Evolutionary conservation across 305 asterid genomes (phyloP).

Genomic region (Rubia tinctorum): DNA sequence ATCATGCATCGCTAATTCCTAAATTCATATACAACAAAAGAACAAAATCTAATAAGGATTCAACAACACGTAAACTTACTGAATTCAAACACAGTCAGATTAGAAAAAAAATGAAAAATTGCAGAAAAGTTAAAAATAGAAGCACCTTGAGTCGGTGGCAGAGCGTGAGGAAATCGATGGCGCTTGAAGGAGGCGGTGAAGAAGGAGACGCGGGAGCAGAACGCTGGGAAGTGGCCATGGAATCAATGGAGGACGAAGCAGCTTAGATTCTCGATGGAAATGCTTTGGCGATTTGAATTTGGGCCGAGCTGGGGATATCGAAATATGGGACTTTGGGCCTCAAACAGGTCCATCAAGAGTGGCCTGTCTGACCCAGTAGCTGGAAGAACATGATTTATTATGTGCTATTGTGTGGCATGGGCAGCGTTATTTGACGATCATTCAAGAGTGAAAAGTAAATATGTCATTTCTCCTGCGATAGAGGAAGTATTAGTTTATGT

Average conservation of each 20-base stretch:
- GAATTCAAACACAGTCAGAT: background rate
- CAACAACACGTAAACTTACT: background rate
- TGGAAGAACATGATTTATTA: no score
- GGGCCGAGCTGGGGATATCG: background rate
- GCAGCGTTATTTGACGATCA: no score
- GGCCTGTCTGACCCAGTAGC: background rate
- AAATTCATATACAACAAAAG: background rate
- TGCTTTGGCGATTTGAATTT: background rate
- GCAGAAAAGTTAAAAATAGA: background rate
- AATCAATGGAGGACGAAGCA: conserved; percentile 25
- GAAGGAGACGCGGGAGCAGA: conserved; percentile 25
- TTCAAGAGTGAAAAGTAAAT: no score
- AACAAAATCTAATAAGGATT: background rate
- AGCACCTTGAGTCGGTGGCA: conserved; percentile 87
- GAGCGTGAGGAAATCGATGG: conserved; percentile 88
- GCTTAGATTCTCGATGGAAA: conserved; percentile 1
- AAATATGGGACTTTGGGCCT: background rate
- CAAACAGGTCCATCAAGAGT: background rate
- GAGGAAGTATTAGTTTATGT: no score
- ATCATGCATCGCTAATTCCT: background rate
- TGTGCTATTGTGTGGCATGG: no score
- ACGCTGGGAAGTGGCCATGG: conserved; percentile 47
- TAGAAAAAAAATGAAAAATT: background rate
- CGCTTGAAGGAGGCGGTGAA: conserved; percentile 37
- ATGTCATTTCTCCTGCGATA: no score